phyloP scores from a whole-genome alignment of 1,284 basidiomycete species.

The Cutaneotrichosporon dermatis region DNA sequence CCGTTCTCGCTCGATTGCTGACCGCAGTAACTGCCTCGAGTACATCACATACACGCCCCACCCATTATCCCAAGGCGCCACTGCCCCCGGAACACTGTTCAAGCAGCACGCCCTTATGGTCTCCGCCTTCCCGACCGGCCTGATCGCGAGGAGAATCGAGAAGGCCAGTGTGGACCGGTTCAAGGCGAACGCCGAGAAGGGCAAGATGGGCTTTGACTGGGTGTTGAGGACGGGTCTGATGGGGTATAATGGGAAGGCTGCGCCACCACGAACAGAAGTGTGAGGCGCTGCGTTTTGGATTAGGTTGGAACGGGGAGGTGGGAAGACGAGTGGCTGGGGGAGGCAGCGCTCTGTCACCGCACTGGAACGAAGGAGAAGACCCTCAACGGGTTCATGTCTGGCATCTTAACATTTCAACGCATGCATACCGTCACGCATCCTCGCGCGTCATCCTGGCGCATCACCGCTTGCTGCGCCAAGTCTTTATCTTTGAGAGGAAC shows the following conservation, averaged over 20 bases:
- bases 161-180: conserved; percentile 77
- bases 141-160: conserved; percentile 73
- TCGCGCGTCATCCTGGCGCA: not conserved
- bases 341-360: too few species aligned
- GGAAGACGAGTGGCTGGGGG: not conserved
- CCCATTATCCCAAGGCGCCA: conserved; percentile 8
- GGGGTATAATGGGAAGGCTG: not conserved
- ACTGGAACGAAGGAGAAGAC: not conserved
- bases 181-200: conserved; percentile 77
- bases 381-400: not conserved
- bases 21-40: conserved; percentile 57
- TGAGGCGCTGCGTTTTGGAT: too few species aligned
- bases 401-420: not conserved
- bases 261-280: too few species aligned
- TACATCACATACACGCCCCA: conserved; percentile 77
- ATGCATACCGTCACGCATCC: not conserved
- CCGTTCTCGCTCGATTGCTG: not conserved
- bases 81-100: conserved; percentile 30
- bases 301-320: not conserved
- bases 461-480: not conserved
- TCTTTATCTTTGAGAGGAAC: too few species aligned
- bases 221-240: conserved; percentile 53
- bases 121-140: conserved; percentile 66
- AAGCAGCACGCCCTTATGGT: conserved; percentile 37
- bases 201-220: conserved; percentile 80